A percentile compares a stretch with the other conserved stretches of the same genome.
These are phyloP conservation scores for Aspergillus puulaauensis DNA, from an alignment of 2,329 filamentous ascomycete genomes.

Conservation along the genomic window DNA sequence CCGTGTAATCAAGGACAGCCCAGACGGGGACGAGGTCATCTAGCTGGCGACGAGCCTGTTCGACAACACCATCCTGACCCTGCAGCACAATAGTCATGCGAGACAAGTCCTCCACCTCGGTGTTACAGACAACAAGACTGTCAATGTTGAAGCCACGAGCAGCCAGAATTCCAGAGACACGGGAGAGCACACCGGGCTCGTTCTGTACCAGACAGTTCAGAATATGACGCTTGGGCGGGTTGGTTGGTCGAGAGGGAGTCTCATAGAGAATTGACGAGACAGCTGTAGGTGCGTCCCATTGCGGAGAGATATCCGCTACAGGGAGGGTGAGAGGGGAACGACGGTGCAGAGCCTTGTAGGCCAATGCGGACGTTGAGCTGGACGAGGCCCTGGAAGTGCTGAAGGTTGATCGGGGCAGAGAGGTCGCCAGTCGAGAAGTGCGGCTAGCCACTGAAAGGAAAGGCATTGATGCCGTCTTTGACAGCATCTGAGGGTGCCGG, in stretches of 20 bases:
- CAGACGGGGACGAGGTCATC: slow-evolving; percentile 97
- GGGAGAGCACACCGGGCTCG: slow-evolving; percentile 94
- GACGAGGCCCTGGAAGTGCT: slow-evolving; percentile 35
- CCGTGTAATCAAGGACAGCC: slow-evolving; percentile 96
- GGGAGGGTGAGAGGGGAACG: slow-evolving; percentile 83
- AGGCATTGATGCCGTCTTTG: slow-evolving; percentile 29
- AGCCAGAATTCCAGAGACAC: slow-evolving; percentile 92
- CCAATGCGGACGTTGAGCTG: slow-evolving; percentile 84
- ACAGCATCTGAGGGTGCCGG: slow-evolving; percentile 37
- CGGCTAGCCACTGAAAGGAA: slow-evolving; percentile 27
- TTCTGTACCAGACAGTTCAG: slow-evolving; percentile 99
- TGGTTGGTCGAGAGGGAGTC: slow-evolving; percentile 79
- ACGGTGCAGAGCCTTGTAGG: slow-evolving; percentile 95
- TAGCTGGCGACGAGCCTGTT: slow-evolving; percentile 91
- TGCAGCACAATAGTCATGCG: slow-evolving; percentile 99
- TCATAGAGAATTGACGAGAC: slow-evolving; percentile 99
- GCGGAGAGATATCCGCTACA: slow-evolving; percentile 70
- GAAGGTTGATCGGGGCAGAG: slow-evolving; percentile 28
- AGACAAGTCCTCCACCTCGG: slow-evolving; percentile 92
- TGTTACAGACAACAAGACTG: slow-evolving; percentile 95
- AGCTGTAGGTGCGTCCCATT: slow-evolving; percentile 86
- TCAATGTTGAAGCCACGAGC: slow-evolving; percentile 99
- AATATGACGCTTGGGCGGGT: slow-evolving; percentile 88
- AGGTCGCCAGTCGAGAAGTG: slow-evolving; percentile 27
- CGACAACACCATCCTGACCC: slow-evolving; percentile 93